phyloP scores from a whole-genome alignment of 2,329 filamentous ascomycete genomes.

The Madurella mycetomatis region DNA sequence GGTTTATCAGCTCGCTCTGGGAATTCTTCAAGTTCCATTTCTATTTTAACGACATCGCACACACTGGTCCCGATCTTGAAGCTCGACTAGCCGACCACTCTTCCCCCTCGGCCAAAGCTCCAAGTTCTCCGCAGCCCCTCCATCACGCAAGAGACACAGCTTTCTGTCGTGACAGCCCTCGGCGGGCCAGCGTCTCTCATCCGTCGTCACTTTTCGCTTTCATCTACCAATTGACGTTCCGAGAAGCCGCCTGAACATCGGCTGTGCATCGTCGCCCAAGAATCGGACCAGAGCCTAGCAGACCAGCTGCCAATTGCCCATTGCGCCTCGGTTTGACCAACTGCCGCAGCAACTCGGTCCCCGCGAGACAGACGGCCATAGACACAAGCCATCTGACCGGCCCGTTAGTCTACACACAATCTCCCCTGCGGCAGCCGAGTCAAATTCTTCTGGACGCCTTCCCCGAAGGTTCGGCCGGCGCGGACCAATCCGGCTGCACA shows the following conservation, averaged over 20 bases:
- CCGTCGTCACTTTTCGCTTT: background rate
- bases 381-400: background rate
- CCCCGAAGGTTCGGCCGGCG: background rate
- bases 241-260: background rate
- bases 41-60: too few relatives aligned
- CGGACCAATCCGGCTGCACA: conserved; percentile 5
- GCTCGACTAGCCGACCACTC: background rate
- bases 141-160: conserved; percentile 4
- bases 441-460: conserved; percentile 4
- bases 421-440: conserved; percentile 6
- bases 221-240: conserved; percentile 2
- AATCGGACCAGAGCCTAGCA: background rate
- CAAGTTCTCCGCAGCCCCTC: background rate
- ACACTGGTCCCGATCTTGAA: too few relatives aligned
- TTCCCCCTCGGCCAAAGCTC: background rate
- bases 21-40: too few relatives aligned
- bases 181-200: background rate
- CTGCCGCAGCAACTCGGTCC: background rate
- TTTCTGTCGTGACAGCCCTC: conserved; percentile 5
- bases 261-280: background rate
- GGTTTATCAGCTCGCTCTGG: too few relatives aligned
- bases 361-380: background rate
- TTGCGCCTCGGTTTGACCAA: background rate
- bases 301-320: background rate
- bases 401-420: too few relatives aligned